Evolutionary conservation across 2,329 filamentous ascomycete genomes (phyloP), one percentile per base, ranked within the genome.

Genomic region (Samsoniella hepiali): DNA sequence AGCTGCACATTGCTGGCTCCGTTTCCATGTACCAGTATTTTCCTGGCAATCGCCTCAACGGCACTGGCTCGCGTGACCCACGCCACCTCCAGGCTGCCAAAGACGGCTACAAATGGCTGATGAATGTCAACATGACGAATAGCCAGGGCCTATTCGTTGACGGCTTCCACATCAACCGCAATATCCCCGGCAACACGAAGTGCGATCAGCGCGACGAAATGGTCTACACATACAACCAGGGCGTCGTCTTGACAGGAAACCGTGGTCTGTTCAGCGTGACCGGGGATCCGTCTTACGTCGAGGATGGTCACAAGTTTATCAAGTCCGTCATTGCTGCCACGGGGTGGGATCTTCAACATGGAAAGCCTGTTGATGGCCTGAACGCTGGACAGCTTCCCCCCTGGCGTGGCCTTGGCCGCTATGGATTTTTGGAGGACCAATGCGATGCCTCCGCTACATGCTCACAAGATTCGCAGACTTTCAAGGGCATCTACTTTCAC

Each of bases 171-270:
- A 89, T 98, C 70, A 77, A 79, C 32, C 83, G 86, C 63, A 77
- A 78, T 7, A 82, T 82, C 64, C 82, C 81, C 32, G 86, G 88
- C 57, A 92, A 90, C 63, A 88, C 85, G 0, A 82, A 85, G 66
- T 97, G 94, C 74, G 91, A 97, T 72, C 74, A 85, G 57, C 85
- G 93, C 56, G 91, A 97, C 74, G 87, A 93, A 68, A 94, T 93
- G 88, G 89, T 97, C 9, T 97, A 93, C 75, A 96, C 93, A 0
- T 97, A 98, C 78, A 98, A 98, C 76, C 94, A 98, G 75, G 94
- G 93, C 29, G 92, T 97, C 4, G 71, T 98, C 1, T 83, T 97
- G 29, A 93, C 91, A 5, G 93, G 92, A 13, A 85, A 92, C 62
- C 85, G 91, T 40, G 90, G 88, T 1, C 81, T 97, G 0, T 97